A percentile compares a stretch with the other conserved stretches of the same genome.
Conservation (phyloP, 2,329 filamentous ascomycete genomes). For the Ceratocystis destructans region DNA sequence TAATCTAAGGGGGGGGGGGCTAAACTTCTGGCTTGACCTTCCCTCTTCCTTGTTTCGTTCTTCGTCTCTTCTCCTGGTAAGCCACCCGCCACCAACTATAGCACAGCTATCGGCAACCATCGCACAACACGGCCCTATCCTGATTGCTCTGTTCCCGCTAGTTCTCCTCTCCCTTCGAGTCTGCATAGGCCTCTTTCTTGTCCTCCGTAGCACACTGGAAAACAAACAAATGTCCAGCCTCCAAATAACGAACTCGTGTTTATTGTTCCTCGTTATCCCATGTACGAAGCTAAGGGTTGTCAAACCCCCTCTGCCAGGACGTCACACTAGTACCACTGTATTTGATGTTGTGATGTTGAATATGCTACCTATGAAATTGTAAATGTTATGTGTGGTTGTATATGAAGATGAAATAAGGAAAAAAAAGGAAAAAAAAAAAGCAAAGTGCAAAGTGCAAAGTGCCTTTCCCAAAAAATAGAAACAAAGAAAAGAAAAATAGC, state of each 20-base stretch:
- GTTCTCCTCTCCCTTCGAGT: neutral
- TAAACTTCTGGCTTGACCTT: neutral
- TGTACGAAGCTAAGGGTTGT: no score
- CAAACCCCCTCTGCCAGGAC: no score
- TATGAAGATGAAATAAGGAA: neutral
- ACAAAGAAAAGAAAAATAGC: neutral
- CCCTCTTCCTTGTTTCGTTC: no score
- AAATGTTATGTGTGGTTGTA: neutral
- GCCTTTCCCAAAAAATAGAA: neutral
- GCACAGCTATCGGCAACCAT: neutral
- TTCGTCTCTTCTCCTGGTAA: no score
- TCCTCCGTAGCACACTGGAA: neutral
- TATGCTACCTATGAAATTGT: neutral
- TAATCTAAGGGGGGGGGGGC: neutral
- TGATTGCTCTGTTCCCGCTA: neutral
- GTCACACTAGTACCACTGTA: neutral
- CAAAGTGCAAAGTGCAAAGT: no score
- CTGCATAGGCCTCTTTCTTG: neutral
- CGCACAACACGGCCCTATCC: neutral
- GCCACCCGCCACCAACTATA: neutral
- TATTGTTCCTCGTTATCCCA: no score
- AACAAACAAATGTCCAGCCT: no score
- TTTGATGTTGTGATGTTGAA: neutral
- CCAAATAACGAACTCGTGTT: no score
- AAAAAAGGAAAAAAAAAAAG: neutral